Evolutionary conservation across 2,329 filamentous ascomycete genomes (phyloP).

Genomic region (Thelonectria discophora): DNA sequence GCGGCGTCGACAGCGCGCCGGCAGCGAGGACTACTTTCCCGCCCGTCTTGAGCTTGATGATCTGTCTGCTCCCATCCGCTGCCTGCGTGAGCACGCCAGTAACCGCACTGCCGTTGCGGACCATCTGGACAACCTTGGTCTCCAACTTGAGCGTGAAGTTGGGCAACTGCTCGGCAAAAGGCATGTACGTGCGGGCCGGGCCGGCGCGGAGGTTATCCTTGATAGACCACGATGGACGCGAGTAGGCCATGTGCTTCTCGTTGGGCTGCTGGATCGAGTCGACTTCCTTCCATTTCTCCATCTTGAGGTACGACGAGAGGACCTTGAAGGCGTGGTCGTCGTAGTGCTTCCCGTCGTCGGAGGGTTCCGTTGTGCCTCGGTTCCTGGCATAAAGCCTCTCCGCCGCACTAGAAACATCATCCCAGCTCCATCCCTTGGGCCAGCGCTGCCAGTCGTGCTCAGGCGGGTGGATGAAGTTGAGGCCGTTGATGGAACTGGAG

Average conservation of each 20-base stretch:
- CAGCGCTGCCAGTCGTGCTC: constrained; percentile 40
- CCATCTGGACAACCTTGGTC: constrained; percentile 70
- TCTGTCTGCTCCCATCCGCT: constrained; percentile 56
- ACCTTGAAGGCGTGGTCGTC: constrained; percentile 71
- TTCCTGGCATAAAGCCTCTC: constrained; percentile 40
- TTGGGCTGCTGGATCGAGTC: constrained; percentile 69
- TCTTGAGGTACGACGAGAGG: constrained; percentile 64
- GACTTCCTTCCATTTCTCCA: constrained; percentile 70
- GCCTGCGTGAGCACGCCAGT: constrained; percentile 69
- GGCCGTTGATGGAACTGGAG: constrained; percentile 41
- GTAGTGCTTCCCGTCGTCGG: constrained; percentile 72
- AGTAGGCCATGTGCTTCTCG: constrained; percentile 72
- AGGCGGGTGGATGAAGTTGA: constrained; percentile 42
- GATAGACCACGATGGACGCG: constrained; percentile 75
- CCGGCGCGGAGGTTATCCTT: constrained; percentile 72
- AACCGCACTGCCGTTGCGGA: constrained; percentile 67
- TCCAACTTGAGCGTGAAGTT: constrained; percentile 75
- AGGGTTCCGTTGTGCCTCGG: constrained; percentile 72
- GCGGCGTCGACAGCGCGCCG: constrained; percentile 56
- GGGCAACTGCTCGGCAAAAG: constrained; percentile 63
- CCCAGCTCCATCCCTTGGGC: constrained; percentile 37
- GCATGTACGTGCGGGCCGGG: constrained; percentile 75
- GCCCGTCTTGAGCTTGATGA: constrained; percentile 40
- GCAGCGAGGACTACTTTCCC: constrained; percentile 69
- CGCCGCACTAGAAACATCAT: constrained; percentile 35